phyloP scores from a whole-genome alignment of 1,284 basidiomycete genomes.

The Austroboletus niveus region DNA sequence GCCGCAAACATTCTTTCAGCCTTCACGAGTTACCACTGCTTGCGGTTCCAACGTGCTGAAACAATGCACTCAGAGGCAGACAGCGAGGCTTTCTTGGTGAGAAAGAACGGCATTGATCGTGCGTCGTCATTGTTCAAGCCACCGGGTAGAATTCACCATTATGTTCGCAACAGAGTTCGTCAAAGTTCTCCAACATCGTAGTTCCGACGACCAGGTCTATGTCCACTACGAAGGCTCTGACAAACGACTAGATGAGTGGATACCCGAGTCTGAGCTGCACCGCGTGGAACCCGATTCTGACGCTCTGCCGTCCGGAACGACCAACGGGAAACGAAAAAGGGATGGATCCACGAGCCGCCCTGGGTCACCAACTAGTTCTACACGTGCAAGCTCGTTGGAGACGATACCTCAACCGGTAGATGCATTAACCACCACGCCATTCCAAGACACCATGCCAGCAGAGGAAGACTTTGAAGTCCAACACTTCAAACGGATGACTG shows the following conservation, averaged over 20 bases:
- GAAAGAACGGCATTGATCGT: conserved; percentile 51
- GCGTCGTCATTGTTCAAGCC: conserved; percentile 28
- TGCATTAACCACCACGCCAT: not conserved
- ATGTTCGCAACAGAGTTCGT: conserved; percentile 21
- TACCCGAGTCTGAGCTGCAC: conserved; percentile 44
- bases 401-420: conserved; percentile 1
- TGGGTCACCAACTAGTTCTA: conserved; percentile 20
- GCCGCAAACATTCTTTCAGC: not conserved
- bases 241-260: conserved; percentile 78
- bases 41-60: conserved; percentile 16
- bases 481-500: conserved; percentile 63
- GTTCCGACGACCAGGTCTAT: conserved; percentile 50
- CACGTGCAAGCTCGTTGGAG: conserved; percentile 16
- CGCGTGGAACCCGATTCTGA: conserved; percentile 18
- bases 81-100: conserved; percentile 32
- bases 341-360: conserved; percentile 17
- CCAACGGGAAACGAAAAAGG: conserved; percentile 33
- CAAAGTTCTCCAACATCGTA: conserved; percentile 46
- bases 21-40: not conserved
- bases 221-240: conserved; percentile 70
- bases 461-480: conserved; percentile 68
- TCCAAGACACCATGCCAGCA: conserved; percentile 38
- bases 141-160: conserved; percentile 12
- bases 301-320: conserved; percentile 18
- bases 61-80: conserved; percentile 5